Evolutionary conservation across 148 eudicot species (phyloP).

Genomic region (Agrostemma githago): DNA sequence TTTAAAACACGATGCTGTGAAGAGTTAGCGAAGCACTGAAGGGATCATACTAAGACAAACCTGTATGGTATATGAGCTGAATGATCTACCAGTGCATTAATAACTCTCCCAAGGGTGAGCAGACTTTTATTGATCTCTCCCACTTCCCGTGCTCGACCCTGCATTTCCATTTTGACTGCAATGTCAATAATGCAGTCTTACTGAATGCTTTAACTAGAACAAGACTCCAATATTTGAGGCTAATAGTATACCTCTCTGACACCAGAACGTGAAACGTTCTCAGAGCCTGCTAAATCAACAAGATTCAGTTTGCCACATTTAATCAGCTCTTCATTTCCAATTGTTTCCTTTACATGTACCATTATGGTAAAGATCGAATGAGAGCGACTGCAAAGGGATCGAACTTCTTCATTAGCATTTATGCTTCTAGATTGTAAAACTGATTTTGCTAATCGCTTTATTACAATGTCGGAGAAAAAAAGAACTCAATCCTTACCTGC

Average conservation of each 20-base stretch:
- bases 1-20: background rate
- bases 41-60: constrained; percentile 26
- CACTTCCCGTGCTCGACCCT: constrained; percentile 79
- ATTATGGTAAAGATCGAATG: constrained; percentile 82
- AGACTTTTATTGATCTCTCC: constrained; percentile 94
- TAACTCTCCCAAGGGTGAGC: constrained; percentile 78
- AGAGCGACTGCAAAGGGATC: constrained; percentile 60
- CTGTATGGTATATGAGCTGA: constrained; percentile 83
- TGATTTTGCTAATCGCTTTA: background rate
- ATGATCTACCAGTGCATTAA: constrained; percentile 77
- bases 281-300: constrained; percentile 92
- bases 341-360: constrained; percentile 58
- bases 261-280: constrained; percentile 79
- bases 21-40: background rate
- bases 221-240: background rate
- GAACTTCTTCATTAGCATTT: constrained; percentile 10
- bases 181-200: background rate
- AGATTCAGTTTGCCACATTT: constrained; percentile 93
- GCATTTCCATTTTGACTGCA: constrained; percentile 12
- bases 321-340: constrained; percentile 77
- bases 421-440: background rate
- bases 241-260: constrained; percentile 55
- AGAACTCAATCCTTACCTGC: constrained; percentile 41
- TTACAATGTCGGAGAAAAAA: background rate
- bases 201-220: background rate